Evolutionary conservation across 805 yeast genomes (phyloP).

Genomic region (Wickerhamiella kurtzmanii): DNA sequence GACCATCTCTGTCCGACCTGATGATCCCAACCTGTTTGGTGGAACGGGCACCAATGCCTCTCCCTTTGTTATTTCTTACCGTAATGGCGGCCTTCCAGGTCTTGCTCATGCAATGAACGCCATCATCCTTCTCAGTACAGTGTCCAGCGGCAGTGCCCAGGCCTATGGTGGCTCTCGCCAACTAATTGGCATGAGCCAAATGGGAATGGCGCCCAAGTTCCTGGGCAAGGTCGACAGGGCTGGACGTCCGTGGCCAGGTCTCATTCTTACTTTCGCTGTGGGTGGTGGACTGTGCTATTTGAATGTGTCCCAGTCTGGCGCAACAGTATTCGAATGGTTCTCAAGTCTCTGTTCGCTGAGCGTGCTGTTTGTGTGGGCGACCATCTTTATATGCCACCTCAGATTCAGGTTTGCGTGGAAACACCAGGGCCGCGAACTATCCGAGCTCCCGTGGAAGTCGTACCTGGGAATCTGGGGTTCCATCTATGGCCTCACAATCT

Average conservation of each 20-base stretch:
- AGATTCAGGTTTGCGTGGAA: slow-evolving; percentile 44
- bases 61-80: slow-evolving; percentile 58
- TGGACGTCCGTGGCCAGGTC: slow-evolving; percentile 70
- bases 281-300: neutral
- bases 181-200: slow-evolving; percentile 47
- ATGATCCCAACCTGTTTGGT: slow-evolving; percentile 35
- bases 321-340: slow-evolving; percentile 19
- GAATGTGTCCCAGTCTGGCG: neutral
- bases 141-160: slow-evolving; percentile 59
- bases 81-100: slow-evolving; percentile 48
- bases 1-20: slow-evolving; percentile 58
- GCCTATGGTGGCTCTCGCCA: slow-evolving; percentile 57
- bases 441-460: slow-evolving; percentile 53
- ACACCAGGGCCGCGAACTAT: slow-evolving; percentile 50
- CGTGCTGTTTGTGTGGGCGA: slow-evolving; percentile 18
- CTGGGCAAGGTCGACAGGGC: slow-evolving; percentile 55
- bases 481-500: slow-evolving; percentile 42
- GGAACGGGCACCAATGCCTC: slow-evolving; percentile 48
- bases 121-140: slow-evolving; percentile 48
- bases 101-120: slow-evolving; percentile 57
- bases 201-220: slow-evolving; percentile 44
- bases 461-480: slow-evolving; percentile 63
- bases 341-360: slow-evolving; percentile 19
- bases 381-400: slow-evolving; percentile 12
- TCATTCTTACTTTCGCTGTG: slow-evolving; percentile 28